phyloP scores from a whole-genome alignment of 2,329 filamentous ascomycete genomes.

The Colletotrichum tabaci region DNA sequence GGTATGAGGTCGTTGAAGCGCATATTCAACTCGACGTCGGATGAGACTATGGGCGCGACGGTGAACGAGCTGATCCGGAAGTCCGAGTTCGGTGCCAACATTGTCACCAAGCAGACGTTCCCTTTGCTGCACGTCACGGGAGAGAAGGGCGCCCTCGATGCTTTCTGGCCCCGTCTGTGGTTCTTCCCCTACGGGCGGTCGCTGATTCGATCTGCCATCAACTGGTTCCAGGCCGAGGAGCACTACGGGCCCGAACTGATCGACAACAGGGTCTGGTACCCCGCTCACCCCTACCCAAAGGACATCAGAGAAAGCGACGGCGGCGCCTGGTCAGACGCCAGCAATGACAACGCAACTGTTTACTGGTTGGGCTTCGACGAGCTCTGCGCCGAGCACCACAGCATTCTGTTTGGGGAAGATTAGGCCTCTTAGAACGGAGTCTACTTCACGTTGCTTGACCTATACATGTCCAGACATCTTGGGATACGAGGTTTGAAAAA shows the following conservation, averaged over 20 bases:
- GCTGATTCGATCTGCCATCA: slow-evolving; percentile 49
- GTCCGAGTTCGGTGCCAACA: slow-evolving; percentile 55
- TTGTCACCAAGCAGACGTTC: slow-evolving; percentile 54
- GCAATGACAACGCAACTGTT: slow-evolving; percentile 37
- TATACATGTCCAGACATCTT: slow-evolving; percentile 23
- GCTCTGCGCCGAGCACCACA: slow-evolving; percentile 38
- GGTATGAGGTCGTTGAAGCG: slow-evolving; percentile 49
- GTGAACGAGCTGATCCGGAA: slow-evolving; percentile 51
- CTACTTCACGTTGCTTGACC: neutral
- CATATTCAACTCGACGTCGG: slow-evolving; percentile 50
- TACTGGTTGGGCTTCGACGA: slow-evolving; percentile 41
- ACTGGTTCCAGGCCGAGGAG: slow-evolving; percentile 45
- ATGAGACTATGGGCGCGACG: slow-evolving; percentile 47
- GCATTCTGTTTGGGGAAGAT: slow-evolving; percentile 40
- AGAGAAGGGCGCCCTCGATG: slow-evolving; percentile 51
- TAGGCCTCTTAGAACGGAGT: slow-evolving; percentile 4
- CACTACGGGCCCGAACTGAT: slow-evolving; percentile 48
- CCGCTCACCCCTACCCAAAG: slow-evolving; percentile 38
- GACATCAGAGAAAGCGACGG: slow-evolving; percentile 34
- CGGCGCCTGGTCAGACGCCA: slow-evolving; percentile 42
- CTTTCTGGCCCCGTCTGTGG: slow-evolving; percentile 55
- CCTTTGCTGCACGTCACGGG: slow-evolving; percentile 58
- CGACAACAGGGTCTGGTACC: slow-evolving; percentile 51
- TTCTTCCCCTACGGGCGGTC: slow-evolving; percentile 53
- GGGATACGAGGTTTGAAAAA: slow-evolving; percentile 28